Evolutionary conservation across 345 rosid species (phyloP).

Genomic region (Pistacia atlantica): DNA sequence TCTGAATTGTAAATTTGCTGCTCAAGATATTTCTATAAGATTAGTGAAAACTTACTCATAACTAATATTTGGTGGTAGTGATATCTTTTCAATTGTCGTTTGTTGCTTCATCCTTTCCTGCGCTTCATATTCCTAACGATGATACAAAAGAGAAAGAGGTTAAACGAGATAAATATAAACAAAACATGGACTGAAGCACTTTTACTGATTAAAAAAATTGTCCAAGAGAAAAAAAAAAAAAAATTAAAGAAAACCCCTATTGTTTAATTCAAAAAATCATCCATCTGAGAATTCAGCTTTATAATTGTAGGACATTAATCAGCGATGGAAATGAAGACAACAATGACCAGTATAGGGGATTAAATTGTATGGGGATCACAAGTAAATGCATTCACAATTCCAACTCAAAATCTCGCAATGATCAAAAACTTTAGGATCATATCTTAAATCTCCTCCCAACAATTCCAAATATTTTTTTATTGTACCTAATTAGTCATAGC

Average conservation of each 20-base stretch:
- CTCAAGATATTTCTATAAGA: background rate
- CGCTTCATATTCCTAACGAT: constrained; percentile 72
- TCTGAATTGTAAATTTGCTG: background rate
- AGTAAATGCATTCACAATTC: background rate
- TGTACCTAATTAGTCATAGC: no score
- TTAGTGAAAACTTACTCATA: constrained; percentile 52
- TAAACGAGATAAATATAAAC: background rate
- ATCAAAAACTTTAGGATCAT: background rate
- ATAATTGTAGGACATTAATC: background rate
- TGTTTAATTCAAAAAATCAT: background rate
- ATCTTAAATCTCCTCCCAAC: background rate
- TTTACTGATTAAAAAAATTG: background rate
- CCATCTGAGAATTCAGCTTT: background rate
- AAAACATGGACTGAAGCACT: background rate
- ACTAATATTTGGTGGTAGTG: constrained; percentile 65
- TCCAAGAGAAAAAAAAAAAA: background rate
- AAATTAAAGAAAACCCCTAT: background rate
- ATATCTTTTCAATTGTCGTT: constrained; percentile 54
- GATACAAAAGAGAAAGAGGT: constrained; percentile 2
- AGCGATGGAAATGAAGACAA: background rate
- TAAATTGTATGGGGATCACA: background rate
- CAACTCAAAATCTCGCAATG: background rate
- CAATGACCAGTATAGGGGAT: background rate
- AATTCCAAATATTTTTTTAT: background rate
- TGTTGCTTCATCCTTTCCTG: constrained; percentile 78